These are phyloP conservation scores for Spiromastix sp. DNA, from an alignment of 2,329 filamentous ascomycete species.

Conservation along the genomic window DNA sequence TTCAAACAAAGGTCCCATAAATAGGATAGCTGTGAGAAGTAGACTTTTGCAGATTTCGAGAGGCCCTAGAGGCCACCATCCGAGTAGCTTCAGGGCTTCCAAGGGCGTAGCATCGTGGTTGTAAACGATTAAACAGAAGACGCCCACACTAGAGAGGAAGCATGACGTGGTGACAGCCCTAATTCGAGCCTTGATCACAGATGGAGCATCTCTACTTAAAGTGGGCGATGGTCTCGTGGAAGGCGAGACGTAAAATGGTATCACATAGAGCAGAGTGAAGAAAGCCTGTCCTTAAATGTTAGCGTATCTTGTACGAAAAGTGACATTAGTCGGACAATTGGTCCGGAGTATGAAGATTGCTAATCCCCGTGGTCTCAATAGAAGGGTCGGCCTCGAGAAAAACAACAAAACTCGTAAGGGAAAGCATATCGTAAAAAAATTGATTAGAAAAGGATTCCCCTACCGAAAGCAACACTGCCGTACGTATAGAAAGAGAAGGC, in stretches of 20 bases:
- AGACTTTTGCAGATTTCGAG: conserved; percentile 54
- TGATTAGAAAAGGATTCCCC: conserved; percentile 1
- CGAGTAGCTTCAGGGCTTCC: conserved; percentile 60
- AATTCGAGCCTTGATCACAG: conserved; percentile 79
- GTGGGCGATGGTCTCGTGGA: conserved; percentile 68
- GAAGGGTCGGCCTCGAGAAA: not conserved
- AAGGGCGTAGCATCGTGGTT: conserved; percentile 39
- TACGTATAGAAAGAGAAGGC: conserved; percentile 9
- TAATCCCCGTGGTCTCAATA: not conserved
- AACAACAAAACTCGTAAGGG: not conserved
- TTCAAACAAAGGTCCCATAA: conserved; percentile 77
- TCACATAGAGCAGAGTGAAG: conserved; percentile 82
- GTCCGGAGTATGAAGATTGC: not conserved
- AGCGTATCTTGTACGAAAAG: not conserved
- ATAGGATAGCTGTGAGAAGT: conserved; percentile 67
- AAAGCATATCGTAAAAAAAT: too few relatives aligned
- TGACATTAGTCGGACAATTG: not conserved
- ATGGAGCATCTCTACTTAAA: conserved; percentile 76
- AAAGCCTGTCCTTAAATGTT: not conserved
- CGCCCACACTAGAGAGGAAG: conserved; percentile 53
- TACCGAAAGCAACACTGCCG: conserved; percentile 10
- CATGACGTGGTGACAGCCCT: conserved; percentile 70
- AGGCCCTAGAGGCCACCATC: conserved; percentile 67
- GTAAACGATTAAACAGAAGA: conserved; percentile 54
- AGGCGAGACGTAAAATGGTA: conserved; percentile 77